These are phyloP conservation scores for Phytomonas serpens DNA, from an alignment of 208 protist species.

Conservation along the genomic window DNA sequence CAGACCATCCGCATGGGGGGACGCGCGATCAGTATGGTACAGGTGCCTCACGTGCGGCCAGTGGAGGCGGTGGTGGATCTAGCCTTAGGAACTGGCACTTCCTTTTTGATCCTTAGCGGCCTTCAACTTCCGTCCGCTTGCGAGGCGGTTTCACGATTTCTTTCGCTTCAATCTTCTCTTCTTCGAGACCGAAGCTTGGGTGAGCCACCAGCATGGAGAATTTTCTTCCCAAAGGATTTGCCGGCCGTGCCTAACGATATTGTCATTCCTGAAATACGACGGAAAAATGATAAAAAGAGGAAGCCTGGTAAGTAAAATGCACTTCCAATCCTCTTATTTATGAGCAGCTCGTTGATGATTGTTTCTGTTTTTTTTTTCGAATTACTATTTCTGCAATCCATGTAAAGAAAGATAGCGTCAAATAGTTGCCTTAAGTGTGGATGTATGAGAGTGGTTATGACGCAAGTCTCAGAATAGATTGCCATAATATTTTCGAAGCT, in stretches of 20 bases:
- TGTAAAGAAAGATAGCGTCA: constrained; percentile 1
- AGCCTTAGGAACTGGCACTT: constrained; percentile 22
- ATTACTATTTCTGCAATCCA: not conserved
- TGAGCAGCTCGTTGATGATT: constrained; percentile 1
- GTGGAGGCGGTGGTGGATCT: constrained; percentile 15
- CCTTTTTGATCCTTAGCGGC: constrained; percentile 21
- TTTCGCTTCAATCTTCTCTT: constrained; percentile 17
- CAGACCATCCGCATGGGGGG: not conserved
- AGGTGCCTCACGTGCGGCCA: constrained; percentile 3
- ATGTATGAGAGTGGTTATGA: not conserved
- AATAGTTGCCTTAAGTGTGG: not conserved
- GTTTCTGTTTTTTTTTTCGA: constrained; percentile 7
- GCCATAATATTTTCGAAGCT: constrained; percentile 3
- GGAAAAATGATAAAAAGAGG: constrained; percentile 68
- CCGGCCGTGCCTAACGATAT: constrained; percentile 16
- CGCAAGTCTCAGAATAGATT: not conserved
- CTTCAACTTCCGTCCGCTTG: constrained; percentile 16
- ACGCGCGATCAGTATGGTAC: not conserved
- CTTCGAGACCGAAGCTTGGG: not conserved
- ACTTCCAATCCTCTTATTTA: not conserved
- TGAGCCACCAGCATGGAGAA: not conserved
- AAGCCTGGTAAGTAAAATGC: not conserved
- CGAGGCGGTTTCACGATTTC: constrained; percentile 18
- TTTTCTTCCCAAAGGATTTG: constrained; percentile 1
- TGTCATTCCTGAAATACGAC: constrained; percentile 57